Evolutionary conservation across 768 basidiomycete genomes (phyloP).

Genomic region (Dentipellis fragilis): DNA sequence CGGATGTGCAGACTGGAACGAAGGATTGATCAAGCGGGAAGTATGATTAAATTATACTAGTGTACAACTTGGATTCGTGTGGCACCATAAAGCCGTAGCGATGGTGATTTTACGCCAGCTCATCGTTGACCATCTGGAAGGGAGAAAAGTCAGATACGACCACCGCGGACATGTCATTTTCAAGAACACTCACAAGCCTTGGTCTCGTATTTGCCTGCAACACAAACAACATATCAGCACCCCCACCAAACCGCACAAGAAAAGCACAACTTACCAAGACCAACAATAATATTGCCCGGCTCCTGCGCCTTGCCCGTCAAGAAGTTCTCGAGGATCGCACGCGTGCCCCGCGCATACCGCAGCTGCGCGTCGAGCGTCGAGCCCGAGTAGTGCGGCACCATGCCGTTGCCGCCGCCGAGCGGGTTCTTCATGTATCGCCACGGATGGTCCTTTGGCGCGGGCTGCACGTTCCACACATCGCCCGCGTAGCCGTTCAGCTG

Average conservation of each 20-base stretch:
- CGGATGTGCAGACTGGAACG: no score
- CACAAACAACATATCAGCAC: no score
- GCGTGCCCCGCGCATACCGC: slow-evolving; percentile 31
- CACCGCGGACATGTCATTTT: not conserved
- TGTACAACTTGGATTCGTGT: not conserved
- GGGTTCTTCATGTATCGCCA: slow-evolving; percentile 31
- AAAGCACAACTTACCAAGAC: slow-evolving; percentile 3
- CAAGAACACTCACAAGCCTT: slow-evolving; percentile 1
- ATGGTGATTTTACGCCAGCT: not conserved
- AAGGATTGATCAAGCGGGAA: no score
- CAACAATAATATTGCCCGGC: slow-evolving; percentile 31
- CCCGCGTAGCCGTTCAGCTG: slow-evolving; percentile 24
- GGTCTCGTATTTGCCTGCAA: slow-evolving; percentile 2
- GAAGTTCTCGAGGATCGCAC: slow-evolving; percentile 21
- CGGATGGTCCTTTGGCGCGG: slow-evolving; percentile 32
- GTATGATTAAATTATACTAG: not conserved
- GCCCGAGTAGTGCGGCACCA: slow-evolving; percentile 29
- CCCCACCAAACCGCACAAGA: no score
- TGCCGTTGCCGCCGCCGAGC: slow-evolving; percentile 32
- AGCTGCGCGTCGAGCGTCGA: slow-evolving; percentile 35
- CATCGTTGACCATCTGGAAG: slow-evolving; percentile 2
- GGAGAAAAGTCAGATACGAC: not conserved
- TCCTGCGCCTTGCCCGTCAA: slow-evolving; percentile 25
- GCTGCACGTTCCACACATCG: slow-evolving; percentile 28
- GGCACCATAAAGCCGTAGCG: no score